Base-by-base conservation (phyloP, 2,329 filamentous ascomycete species). In the Aspergillus hiratsukae region DNA sequence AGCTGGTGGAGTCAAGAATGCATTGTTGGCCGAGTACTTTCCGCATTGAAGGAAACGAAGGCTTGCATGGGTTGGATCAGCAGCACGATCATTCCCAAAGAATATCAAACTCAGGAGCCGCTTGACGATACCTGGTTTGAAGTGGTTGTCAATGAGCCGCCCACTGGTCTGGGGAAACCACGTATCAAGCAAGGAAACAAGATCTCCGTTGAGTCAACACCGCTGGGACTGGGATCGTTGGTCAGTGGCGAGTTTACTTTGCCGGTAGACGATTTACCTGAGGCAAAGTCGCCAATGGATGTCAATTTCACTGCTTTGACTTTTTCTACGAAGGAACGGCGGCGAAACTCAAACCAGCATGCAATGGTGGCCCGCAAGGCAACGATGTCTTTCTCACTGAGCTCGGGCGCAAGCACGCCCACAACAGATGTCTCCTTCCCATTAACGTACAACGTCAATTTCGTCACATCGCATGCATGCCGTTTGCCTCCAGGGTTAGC, bases 1-100 rank as follows among this genome's bases (percentile, higher is more conserved):
- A 80, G 76, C 49, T 85, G 79, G 76, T 85, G 82, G 82, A 83
- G 81, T 64, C 83, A 83, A 64, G 72, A 72, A 46, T 82, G 78
- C 41, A 72, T 84, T 31, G 75, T 83, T n/a, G 80, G 79, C 0
- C 76, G 81, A 28, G 80, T 85, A 0, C 57, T 85, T 28, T 78
- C 78, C 35, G 75, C 77, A 45, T 53, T 76, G 28, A 66, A 74
- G 7, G 76, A 72, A 14, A 74, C 76, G 5, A 69, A 71, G 37
- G 79, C 81, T 52, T 82, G 78, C 56, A 81, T 83, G 79, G 81
- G 81, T 6, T 85, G 82, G 82, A 72, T 83, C 4, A 74, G 73
- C 8, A 71, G 77, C 21, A 56, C 70, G 8, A 67, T 73, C 28
- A 61, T 78, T 3, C 79, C 80, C 2, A 66, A 69, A 9, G 69